Evolutionary conservation across 495 filamentous ascomycete genomes (phyloP), one percentile per base, ranked within the genome.

Genomic region (Friedmanniomyces endolithicus): DNA sequence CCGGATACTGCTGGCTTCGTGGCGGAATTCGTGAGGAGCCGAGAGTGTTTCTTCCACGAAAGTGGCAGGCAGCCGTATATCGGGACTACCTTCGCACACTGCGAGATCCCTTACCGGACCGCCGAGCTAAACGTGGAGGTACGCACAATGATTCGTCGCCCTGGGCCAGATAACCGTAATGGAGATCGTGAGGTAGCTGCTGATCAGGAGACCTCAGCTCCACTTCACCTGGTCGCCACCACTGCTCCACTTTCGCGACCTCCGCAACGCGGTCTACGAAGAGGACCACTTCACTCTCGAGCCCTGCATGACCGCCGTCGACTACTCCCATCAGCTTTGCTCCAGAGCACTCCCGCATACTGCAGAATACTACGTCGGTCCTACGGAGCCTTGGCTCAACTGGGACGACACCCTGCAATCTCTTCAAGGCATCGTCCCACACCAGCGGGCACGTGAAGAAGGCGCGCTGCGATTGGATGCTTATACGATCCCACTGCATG

Each of bases 401-500:
- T 61, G 54, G 58, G 43, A 57, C 24, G 58, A 24, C 16, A 16
- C 7, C 4, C 1, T 6, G 3, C 17, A 60, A 22, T 33, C 46
- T 20, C 51, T 55, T 19, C 8, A 41, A 14, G 57, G 57, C 11
- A 31, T 24, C 37, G 48, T 60, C 0, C 57, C 57, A 1, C 6
- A 23, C n/a, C 27, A 25, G 6, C 23, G 22, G n/a, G 58, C 58
- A 12, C 16, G 52, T 1, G 16, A 41, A 2, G 40, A n/a, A 8
- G 58, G 58, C 14, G 49, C 34, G 6, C 39, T 48, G 29, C 53
- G 58, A 0, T 17, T 57, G 1, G 53, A 56, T 23, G 23, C 23
- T 19, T 61, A 57, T 41, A 61, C 58, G 1, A 37, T 61, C 11
- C 34, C 34, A 11, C 35, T 61, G 14, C 53, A 61, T 11, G 11